Evolutionary conservation across 106 monocot species (phyloP).

Genomic region (Acorus gramineus): DNA sequence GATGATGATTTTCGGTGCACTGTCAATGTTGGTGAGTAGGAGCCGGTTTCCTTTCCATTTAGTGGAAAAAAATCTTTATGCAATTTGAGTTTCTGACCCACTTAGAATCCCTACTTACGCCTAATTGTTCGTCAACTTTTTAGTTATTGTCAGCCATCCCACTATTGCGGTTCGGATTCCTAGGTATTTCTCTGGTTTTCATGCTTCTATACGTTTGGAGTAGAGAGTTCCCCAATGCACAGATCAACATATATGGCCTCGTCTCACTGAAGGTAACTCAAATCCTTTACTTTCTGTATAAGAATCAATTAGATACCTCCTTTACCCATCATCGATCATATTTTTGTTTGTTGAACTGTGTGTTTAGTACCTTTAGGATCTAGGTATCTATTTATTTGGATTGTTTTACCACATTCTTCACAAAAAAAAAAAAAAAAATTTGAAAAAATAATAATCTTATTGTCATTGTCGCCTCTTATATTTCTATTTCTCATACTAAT

Average conservation of each 20-base stretch:
- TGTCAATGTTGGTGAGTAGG: conserved; percentile 58
- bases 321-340: too few species aligned
- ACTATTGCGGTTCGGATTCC: conserved; percentile 21
- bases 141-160: conserved; percentile 74
- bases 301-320: too few species aligned
- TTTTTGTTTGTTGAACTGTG: too few species aligned
- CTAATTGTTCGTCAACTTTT: not conserved
- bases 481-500: too few species aligned
- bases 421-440: too few species aligned
- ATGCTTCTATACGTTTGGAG: conserved; percentile 98
- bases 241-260: conserved; percentile 87
- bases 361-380: too few species aligned
- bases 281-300: not conserved
- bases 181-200: conserved; percentile 74
- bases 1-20: conserved; percentile 92
- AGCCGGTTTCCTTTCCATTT: conserved; percentile 1
- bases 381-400: too few species aligned
- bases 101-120: not conserved
- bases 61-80: not conserved
- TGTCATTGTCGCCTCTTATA: too few species aligned
- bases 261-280: conserved; percentile 61
- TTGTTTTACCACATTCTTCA: too few species aligned
- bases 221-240: conserved; percentile 76
- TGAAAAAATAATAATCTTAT: too few species aligned
- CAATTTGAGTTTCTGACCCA: not conserved